A percentile compares a stretch with the other conserved stretches of the same genome.
Evolutionary conservation across 805 yeast genomes (phyloP).

Genomic region (Kazachstania africana): DNA sequence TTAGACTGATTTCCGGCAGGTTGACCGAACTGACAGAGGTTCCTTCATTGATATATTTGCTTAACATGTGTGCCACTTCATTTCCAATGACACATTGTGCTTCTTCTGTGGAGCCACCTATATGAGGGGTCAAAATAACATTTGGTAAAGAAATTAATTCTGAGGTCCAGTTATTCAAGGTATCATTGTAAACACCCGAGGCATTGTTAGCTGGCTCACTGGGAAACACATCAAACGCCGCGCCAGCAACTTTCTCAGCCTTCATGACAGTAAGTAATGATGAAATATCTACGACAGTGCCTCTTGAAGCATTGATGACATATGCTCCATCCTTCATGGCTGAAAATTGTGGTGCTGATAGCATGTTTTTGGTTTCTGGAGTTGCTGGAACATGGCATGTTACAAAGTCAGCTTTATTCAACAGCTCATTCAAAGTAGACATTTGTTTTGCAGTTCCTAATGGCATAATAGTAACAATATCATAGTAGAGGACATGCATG

Average conservation of each 20-base stretch:
- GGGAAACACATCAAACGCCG: slow-evolving; percentile 92
- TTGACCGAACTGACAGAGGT: slow-evolving; percentile 87
- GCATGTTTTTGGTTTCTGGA: slow-evolving; percentile 81
- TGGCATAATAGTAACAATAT: slow-evolving; percentile 83
- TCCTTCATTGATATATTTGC: slow-evolving; percentile 92
- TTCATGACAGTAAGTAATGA: slow-evolving; percentile 84
- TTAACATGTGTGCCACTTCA: slow-evolving; percentile 76
- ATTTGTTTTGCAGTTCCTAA: slow-evolving; percentile 94
- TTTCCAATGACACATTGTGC: slow-evolving; percentile 95
- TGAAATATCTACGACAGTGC: slow-evolving; percentile 91
- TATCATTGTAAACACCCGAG: slow-evolving; percentile 55
- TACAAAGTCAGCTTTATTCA: slow-evolving; percentile 73
- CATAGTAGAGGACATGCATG: slow-evolving; percentile 90
- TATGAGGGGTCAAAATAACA: slow-evolving; percentile 88
- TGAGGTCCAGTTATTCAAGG: slow-evolving; percentile 68
- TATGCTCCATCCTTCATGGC: slow-evolving; percentile 95
- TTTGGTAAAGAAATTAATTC: slow-evolving; percentile 75
- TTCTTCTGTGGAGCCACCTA: slow-evolving; percentile 98
- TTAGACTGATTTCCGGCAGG: slow-evolving; percentile 93
- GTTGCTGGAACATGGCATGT: slow-evolving; percentile 91
- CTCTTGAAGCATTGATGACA: slow-evolving; percentile 90
- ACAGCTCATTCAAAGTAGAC: slow-evolving; percentile 66
- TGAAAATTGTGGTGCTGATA: slow-evolving; percentile 79
- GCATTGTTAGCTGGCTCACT: slow-evolving; percentile 96
- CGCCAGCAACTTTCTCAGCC: slow-evolving; percentile 89